Percentiles rank a stretch among this genome's conserved stretches.
Evolutionary conservation across 2,329 filamentous ascomycete species (phyloP).

Genomic region (Talaromyces amestolkiae): DNA sequence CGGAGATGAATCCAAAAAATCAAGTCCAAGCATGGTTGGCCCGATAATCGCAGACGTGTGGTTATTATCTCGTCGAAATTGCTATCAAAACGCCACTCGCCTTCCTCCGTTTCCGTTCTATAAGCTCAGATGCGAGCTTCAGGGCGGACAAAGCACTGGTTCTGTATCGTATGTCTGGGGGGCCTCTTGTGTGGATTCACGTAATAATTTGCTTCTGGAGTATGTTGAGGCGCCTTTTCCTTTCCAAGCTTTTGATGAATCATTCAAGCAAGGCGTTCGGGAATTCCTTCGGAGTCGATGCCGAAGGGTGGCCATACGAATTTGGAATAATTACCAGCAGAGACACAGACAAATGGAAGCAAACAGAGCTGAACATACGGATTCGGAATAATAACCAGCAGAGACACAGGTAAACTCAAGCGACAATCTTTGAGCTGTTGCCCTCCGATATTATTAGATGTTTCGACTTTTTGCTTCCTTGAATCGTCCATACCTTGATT

Average conservation of each 20-base stretch:
- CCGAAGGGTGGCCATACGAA: neutral
- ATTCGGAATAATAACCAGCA: no score
- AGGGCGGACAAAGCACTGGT: neutral
- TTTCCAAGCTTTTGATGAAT: neutral
- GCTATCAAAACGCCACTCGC: neutral
- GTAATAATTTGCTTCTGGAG: neutral
- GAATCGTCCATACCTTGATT: neutral
- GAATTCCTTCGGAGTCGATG: neutral
- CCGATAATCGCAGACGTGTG: neutral
- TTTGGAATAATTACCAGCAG: neutral
- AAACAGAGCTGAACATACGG: neutral
- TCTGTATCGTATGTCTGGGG: neutral
- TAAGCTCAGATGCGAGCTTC: neutral
- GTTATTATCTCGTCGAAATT: neutral
- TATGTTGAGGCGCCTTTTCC: neutral
- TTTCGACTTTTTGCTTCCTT: neutral
- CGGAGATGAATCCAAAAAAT: neutral
- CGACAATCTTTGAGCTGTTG: neutral
- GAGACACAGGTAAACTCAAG: no score
- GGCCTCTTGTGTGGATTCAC: neutral
- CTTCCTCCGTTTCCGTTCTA: neutral
- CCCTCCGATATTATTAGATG: neutral
- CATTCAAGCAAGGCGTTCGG: neutral
- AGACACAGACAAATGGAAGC: neutral
- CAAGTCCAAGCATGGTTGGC: neutral